Evolutionary conservation across 768 basidiomycete species (phyloP).

Genomic region (Rhodotorula babjevae): DNA sequence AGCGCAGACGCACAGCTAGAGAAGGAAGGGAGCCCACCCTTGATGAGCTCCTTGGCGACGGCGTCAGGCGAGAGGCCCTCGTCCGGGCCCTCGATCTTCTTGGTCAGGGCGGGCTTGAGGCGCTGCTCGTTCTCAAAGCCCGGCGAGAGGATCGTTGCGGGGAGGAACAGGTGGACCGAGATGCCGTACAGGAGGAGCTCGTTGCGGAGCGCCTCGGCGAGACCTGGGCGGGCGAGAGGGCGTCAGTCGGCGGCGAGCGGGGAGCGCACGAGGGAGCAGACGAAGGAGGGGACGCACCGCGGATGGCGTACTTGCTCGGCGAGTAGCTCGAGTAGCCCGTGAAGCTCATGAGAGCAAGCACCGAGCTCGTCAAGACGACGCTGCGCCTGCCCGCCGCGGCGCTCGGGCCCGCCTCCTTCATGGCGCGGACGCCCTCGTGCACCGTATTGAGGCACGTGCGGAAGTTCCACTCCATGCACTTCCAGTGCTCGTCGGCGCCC

Average conservation of each 20-base stretch:
- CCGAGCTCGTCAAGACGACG: constrained; percentile 64
- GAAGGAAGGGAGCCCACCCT: constrained; percentile 51
- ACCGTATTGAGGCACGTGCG: constrained; percentile 57
- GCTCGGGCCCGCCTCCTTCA: constrained; percentile 50
- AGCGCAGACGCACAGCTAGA: no score
- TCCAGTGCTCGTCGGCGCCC: constrained; percentile 57
- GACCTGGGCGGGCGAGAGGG: constrained; percentile 52
- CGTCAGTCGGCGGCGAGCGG: no score
- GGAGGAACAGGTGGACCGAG: constrained; percentile 73
- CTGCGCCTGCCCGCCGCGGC: constrained; percentile 55
- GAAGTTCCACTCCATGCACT: constrained; percentile 59
- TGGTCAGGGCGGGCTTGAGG: constrained; percentile 68
- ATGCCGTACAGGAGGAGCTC: constrained; percentile 75
- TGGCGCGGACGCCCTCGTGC: constrained; percentile 64
- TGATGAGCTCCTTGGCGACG: constrained; percentile 59
- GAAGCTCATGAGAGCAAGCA: constrained; percentile 68
- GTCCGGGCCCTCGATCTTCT: constrained; percentile 71
- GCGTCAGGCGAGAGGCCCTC: constrained; percentile 60
- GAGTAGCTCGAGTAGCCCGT: constrained; percentile 74
- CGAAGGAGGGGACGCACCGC: constrained; percentile 54
- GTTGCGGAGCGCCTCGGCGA: constrained; percentile 74
- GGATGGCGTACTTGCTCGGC: constrained; percentile 76
- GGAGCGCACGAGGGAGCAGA: background rate
- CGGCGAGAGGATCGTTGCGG: constrained; percentile 71
- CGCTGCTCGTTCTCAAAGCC: constrained; percentile 69